A percentile compares a stretch with the other conserved stretches of the same genome.
phyloP scores from a whole-genome alignment of 1,284 basidiomycete species.

The Athelia sp. region DNA sequence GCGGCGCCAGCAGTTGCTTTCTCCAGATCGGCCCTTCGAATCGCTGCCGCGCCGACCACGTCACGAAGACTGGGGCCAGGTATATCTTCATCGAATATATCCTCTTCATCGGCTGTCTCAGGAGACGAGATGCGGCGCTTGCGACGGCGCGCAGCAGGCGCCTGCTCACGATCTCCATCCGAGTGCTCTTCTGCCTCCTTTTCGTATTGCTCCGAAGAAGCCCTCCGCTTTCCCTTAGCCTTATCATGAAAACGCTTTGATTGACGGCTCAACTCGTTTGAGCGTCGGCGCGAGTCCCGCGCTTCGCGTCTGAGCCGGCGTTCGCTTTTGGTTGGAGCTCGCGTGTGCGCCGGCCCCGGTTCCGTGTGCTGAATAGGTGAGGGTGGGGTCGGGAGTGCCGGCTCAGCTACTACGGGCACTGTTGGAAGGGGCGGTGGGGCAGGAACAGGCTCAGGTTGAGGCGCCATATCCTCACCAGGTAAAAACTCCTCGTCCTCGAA shows the following conservation, averaged over 20 bases:
- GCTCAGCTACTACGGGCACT: background rate
- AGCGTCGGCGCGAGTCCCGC: too few species aligned
- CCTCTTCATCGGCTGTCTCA: background rate
- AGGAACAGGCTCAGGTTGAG: slow-evolving; percentile 20
- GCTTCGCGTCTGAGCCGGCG: too few species aligned
- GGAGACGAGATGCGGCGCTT: background rate
- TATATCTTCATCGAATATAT: background rate
- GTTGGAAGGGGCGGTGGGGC: slow-evolving; percentile 17
- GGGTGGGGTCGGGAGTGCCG: background rate
- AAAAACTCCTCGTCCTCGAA: slow-evolving; percentile 68
- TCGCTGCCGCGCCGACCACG: background rate
- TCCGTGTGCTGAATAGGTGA: background rate
- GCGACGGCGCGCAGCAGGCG: background rate
- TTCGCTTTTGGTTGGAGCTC: too few species aligned
- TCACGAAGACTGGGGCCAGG: background rate
- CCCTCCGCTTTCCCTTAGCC: background rate
- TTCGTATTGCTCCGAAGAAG: background rate
- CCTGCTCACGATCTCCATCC: background rate
- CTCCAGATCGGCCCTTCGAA: background rate
- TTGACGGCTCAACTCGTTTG: too few species aligned
- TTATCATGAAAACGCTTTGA: too few species aligned
- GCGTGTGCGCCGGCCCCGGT: background rate
- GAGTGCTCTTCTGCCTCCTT: background rate
- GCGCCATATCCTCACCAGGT: slow-evolving; percentile 21
- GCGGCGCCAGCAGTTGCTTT: background rate